These are phyloP conservation scores for Zymoseptoria pseudotritici DNA, from an alignment of 2,329 filamentous ascomycete species.

Conservation along the genomic window DNA sequence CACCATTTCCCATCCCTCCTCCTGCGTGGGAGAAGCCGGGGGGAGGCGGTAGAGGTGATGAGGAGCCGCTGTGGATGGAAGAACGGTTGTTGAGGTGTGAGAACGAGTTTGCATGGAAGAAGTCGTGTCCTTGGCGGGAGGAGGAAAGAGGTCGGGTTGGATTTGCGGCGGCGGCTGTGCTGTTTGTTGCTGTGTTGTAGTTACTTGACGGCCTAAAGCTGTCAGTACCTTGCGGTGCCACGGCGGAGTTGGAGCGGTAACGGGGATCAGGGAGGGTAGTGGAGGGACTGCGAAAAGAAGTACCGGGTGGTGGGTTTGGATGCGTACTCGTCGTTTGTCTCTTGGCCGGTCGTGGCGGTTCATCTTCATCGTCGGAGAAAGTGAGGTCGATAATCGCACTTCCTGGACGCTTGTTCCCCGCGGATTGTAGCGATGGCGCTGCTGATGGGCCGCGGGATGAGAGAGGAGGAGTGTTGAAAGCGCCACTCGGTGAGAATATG, in stretches of 20 bases:
- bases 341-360: constrained; percentile 30
- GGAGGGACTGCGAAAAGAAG: constrained; percentile 15
- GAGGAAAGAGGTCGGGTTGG: not conserved
- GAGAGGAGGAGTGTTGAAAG: constrained; percentile 38
- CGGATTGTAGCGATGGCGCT: constrained; percentile 26
- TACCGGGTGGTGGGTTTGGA: constrained; percentile 8
- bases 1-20: not conserved
- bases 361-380: constrained; percentile 42
- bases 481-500: constrained; percentile 26
- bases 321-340: constrained; percentile 23
- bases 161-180: not conserved
- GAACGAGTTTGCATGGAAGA: not conserved
- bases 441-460: constrained; percentile 38
- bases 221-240: constrained; percentile 15
- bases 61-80: not conserved
- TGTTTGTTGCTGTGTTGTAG: not conserved
- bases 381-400: constrained; percentile 44
- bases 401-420: constrained; percentile 37
- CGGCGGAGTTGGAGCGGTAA: constrained; percentile 8
- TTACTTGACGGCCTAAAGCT: constrained; percentile 19
- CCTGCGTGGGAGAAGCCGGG: not conserved
- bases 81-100: not conserved
- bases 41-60: not conserved
- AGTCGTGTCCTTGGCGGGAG: not conserved
- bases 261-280: constrained; percentile 20